These are phyloP conservation scores for Trichoderma cornu-damae DNA, from an alignment of 2,329 filamentous ascomycete species.

Conservation along the genomic window DNA sequence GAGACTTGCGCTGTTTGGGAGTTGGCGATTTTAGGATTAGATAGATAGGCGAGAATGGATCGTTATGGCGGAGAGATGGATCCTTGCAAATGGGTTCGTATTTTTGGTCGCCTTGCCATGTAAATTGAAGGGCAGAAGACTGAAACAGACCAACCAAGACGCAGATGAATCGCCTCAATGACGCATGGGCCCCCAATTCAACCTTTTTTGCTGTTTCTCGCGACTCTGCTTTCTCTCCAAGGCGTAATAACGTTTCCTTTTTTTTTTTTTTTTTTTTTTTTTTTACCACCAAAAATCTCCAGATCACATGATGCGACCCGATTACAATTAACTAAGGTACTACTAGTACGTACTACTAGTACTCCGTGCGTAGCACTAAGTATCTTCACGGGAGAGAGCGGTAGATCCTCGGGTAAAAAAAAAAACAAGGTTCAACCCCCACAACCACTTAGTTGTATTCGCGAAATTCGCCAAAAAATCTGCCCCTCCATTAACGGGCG, in stretches of 20 bases:
- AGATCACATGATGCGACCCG: conserved; percentile 41
- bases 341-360: too few relatives aligned
- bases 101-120: neutral
- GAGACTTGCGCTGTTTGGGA: neutral
- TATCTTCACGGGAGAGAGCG: conserved; percentile 21
- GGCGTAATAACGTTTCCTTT: too few relatives aligned
- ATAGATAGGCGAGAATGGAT: neutral
- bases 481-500: conserved; percentile 37
- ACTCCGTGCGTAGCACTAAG: conserved; percentile 10
- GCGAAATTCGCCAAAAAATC: conserved; percentile 41
- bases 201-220: neutral
- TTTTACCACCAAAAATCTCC: conserved; percentile 28
- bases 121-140: neutral
- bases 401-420: conserved; percentile 32
- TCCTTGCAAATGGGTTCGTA: neutral
- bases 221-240: neutral
- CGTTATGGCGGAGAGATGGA: neutral
- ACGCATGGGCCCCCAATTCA: neutral
- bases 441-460: conserved; percentile 36
- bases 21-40: neutral
- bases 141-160: neutral
- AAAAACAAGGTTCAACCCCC: conserved; percentile 28
- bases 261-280: too few relatives aligned
- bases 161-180: neutral
- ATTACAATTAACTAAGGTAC: too few relatives aligned